These are phyloP conservation scores for Pseudisothecium myosuroides DNA, from an alignment of 225 moss, liverwort and hornwort genomes.

Conservation along the genomic window DNA sequence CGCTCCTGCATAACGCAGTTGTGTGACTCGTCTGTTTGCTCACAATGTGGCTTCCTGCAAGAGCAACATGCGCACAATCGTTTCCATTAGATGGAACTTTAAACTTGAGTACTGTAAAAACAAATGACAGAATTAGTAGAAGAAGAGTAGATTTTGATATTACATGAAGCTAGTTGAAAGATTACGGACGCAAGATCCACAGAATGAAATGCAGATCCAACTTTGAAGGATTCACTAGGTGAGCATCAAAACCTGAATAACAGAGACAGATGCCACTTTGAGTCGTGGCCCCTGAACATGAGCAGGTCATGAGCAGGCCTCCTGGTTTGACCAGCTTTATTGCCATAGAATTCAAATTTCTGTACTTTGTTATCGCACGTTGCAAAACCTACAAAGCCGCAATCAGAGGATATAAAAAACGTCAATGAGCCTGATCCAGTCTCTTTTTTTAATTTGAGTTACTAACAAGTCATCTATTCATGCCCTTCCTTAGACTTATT, in stretches of 20 bases:
- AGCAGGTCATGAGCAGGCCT: conserved; percentile 91
- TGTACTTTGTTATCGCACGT: conserved; percentile 54
- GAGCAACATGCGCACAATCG: neutral
- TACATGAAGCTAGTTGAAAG: neutral
- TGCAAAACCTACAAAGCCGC: conserved; percentile 43
- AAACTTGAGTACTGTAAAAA: neutral
- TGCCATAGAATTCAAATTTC: conserved; percentile 56
- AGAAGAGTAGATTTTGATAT: neutral
- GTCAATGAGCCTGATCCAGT: neutral
- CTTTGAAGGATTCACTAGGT: neutral
- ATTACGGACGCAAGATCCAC: neutral
- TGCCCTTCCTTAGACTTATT: neutral
- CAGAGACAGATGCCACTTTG: conserved; percentile 79
- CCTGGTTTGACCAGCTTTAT: conserved; percentile 59
- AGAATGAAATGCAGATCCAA: neutral
- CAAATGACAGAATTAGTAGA: neutral
- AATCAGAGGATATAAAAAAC: neutral
- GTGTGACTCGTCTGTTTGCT: conserved; percentile 58
- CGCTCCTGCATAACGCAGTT: conserved; percentile 71
- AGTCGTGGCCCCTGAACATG: conserved; percentile 93
- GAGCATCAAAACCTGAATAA: conserved; percentile 51
- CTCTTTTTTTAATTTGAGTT: neutral
- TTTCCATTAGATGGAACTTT: neutral
- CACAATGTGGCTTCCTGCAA: conserved; percentile 59
- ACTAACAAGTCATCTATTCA: neutral